Evolutionary conservation across 352 stramenopile genomes (phyloP).

Genomic region (Globisporangium nagaii): DNA sequence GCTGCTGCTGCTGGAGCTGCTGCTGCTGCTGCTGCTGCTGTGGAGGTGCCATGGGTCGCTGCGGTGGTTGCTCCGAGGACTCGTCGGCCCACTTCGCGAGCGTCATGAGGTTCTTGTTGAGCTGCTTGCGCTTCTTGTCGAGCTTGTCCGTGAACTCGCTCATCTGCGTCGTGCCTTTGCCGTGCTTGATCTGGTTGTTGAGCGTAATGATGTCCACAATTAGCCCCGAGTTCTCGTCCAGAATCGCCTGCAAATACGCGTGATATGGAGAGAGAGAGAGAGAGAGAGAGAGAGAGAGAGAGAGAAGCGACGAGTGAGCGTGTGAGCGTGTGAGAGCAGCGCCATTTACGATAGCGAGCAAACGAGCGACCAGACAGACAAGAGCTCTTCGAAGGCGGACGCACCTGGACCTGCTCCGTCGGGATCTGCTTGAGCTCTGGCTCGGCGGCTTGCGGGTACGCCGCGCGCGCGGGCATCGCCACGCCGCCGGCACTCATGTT

Average conservation of each 20-base stretch:
- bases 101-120: conserved; percentile 89
- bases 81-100: conserved; percentile 86
- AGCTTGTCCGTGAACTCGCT: conserved; percentile 81
- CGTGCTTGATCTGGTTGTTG: conserved; percentile 85
- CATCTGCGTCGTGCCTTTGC: conserved; percentile 67
- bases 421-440: conserved; percentile 59
- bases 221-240: conserved; percentile 82
- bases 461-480: conserved; percentile 7
- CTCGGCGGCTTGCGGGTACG: conserved; percentile 22
- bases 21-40: conserved; percentile 24
- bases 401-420: conserved; percentile 81
- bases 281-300: background rate
- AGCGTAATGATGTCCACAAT: conserved; percentile 88
- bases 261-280: background rate
- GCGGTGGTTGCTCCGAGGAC: conserved; percentile 60
- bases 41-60: conserved; percentile 14
- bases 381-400: background rate
- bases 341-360: too few species aligned
- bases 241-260: conserved; percentile 47
- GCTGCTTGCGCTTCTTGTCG: conserved; percentile 86
- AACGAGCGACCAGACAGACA: background rate
- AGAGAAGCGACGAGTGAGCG: background rate
- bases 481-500: background rate
- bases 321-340: too few species aligned
- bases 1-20: conserved; percentile 16